Evolutionary conservation across 2,329 filamentous ascomycete species (phyloP), one percentile per base, ranked within the genome.

Genomic region (Kalaharituber pfeilii): DNA sequence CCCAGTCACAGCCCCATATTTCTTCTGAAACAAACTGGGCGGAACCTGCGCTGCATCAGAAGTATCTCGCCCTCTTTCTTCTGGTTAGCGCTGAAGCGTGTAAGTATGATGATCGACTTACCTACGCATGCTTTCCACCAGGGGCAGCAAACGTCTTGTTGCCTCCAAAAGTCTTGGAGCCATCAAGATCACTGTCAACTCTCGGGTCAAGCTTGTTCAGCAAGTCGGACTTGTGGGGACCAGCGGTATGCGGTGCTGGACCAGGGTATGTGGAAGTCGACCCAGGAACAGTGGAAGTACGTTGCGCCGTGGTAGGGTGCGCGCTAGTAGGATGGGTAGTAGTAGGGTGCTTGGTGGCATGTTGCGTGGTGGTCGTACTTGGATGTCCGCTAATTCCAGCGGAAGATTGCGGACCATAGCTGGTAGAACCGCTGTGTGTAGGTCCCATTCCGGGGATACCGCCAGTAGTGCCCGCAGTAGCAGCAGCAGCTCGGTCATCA

Each of bases 21-120:
- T 69, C 61, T 72, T 66, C 50, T 68, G 67, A 56, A 79, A 47
- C 0, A 74, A 71, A 1, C 75, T 78, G 4, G 76, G 76, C 1
- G 76, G 75, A 0, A 78, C 75, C 62, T 79, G 75, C 0, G 76
- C 68, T 1, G 76, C 75, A 57, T 79, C 76, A 18, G 70, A 73
- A 3, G 75, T 75, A 49, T 78, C 75, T 57, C 67, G 68, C 1
- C 29, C 49, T 28, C 56, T 56, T 15, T 6, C 13, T 8, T 18
- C 33, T 39, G 20, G 8, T 39, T 24, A 47, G 15, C 3, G 5
- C 13, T 1, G 15, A 22, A 47, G 24, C 24, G 13, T 2, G 6
- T 45, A 15, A 20, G 20, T 25, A 47, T 20, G 4, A 2, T 15
- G 42, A 13, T 47, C 22, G 15, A 4, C 11, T 47, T 3, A 53